These are phyloP conservation scores for Aegilops tauschii DNA, from an alignment of 176 grass and related monocot species.

Conservation along the genomic window DNA sequence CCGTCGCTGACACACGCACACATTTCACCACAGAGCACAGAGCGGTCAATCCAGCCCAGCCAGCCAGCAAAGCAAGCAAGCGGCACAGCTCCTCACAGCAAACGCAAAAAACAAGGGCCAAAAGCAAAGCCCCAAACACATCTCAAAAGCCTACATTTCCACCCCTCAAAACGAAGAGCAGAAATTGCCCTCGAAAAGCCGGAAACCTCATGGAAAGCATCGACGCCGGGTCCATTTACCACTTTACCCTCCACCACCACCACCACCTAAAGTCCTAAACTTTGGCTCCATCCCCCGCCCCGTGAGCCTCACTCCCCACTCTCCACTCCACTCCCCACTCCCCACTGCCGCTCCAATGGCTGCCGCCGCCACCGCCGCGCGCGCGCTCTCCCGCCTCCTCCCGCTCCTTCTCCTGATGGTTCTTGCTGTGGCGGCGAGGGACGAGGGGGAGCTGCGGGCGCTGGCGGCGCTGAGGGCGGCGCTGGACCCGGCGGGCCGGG, in stretches of 20 bases:
- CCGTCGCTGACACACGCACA: background rate
- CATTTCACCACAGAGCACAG: background rate
- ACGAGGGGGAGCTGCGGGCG: conserved; percentile 36
- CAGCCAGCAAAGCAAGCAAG: too few species aligned
- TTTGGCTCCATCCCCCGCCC: background rate
- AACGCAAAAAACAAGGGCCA: background rate
- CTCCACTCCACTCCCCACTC: background rate
- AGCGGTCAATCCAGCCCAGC: background rate
- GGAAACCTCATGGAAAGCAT: background rate
- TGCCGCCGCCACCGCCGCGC: conserved; percentile 6
- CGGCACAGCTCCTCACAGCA: background rate
- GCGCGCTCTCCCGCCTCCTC: background rate
- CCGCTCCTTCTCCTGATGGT: background rate
- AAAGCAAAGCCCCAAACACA: background rate
- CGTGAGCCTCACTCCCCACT: background rate
- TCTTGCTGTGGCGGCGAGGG: background rate
- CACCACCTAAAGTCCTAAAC: background rate
- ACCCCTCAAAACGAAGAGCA: background rate
- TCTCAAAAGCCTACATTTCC: background rate
- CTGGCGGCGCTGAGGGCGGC: conserved; percentile 59
- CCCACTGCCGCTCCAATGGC: conserved; percentile 26
- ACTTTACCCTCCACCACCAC: background rate
- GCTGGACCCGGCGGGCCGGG: conserved; percentile 53
- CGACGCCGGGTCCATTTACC: background rate
- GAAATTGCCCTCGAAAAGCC: background rate